Evolutionary conservation across 1,284 basidiomycete genomes (phyloP).

Genomic region (Gomphus bonarii): DNA sequence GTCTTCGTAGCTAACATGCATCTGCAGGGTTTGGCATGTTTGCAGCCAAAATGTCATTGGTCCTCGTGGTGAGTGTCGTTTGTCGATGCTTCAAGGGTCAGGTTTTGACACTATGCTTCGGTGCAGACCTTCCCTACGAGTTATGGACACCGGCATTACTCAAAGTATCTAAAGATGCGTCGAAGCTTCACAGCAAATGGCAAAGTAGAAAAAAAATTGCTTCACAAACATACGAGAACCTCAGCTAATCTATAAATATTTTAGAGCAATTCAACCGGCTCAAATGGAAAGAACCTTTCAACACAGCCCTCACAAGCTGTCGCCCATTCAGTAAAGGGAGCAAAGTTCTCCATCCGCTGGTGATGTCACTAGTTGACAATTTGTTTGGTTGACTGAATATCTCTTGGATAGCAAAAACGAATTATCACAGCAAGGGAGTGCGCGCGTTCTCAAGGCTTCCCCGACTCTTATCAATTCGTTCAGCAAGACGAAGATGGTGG

Average conservation of each 20-base stretch:
- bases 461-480: slow-evolving; percentile 49
- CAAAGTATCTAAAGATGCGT: neutral
- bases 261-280: slow-evolving; percentile 45
- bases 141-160: slow-evolving; percentile 15
- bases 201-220: too few species aligned
- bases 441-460: slow-evolving; percentile 64
- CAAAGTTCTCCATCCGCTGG: slow-evolving; percentile 47
- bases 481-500: slow-evolving; percentile 27
- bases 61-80: neutral
- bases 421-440: slow-evolving; percentile 52
- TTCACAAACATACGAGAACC: neutral
- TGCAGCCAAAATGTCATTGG: neutral
- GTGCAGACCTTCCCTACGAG: slow-evolving; percentile 31
- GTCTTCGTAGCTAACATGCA: neutral
- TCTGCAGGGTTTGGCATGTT: slow-evolving; percentile 7
- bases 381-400: slow-evolving; percentile 1
- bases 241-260: neutral
- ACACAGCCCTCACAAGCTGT: slow-evolving; percentile 46
- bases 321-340: slow-evolving; percentile 39
- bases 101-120: neutral
- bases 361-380: slow-evolving; percentile 22
- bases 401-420: slow-evolving; percentile 45
- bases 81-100: neutral
- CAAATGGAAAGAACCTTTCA: slow-evolving; percentile 38
- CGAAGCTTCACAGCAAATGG: neutral